Percentiles rank a stretch among this genome's conserved stretches.
Evolutionary conservation across 192 early-diverging fungal genomes (phyloP).

Genomic region (Backusella westeae): DNA sequence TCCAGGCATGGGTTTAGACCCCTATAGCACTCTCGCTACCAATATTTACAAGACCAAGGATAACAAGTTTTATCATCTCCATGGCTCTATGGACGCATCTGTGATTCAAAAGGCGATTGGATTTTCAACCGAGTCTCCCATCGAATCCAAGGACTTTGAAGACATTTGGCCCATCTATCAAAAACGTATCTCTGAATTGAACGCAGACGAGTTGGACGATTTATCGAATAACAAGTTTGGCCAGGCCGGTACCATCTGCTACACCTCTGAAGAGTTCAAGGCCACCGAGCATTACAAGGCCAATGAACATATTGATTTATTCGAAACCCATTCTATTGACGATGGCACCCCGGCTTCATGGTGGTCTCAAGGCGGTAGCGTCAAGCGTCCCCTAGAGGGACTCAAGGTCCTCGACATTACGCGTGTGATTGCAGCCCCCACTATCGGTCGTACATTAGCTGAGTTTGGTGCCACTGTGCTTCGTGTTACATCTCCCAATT

Average conservation of each 20-base stretch:
- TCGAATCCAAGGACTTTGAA: not conserved
- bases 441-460: slow-evolving; percentile 11
- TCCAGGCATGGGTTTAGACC: not conserved
- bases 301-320: slow-evolving; percentile 4
- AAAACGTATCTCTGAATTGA: not conserved
- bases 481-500: slow-evolving; percentile 9
- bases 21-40: not conserved
- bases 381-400: slow-evolving; percentile 12
- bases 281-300: slow-evolving; percentile 9
- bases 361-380: not conserved
- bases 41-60: not conserved
- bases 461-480: slow-evolving; percentile 16
- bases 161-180: not conserved
- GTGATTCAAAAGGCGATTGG: not conserved
- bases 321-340: not conserved
- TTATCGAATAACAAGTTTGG: not conserved
- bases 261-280: slow-evolving; percentile 8
- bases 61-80: not conserved
- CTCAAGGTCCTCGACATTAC: slow-evolving; percentile 17
- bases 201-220: not conserved
- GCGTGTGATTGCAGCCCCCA: slow-evolving; percentile 18
- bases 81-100: not conserved
- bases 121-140: not conserved
- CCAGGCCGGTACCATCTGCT: slow-evolving; percentile 6
- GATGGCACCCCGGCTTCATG: slow-evolving; percentile 3